Conservation (phyloP, 768 basidiomycete genomes). For the Crassisporium funariophilum region DNA sequence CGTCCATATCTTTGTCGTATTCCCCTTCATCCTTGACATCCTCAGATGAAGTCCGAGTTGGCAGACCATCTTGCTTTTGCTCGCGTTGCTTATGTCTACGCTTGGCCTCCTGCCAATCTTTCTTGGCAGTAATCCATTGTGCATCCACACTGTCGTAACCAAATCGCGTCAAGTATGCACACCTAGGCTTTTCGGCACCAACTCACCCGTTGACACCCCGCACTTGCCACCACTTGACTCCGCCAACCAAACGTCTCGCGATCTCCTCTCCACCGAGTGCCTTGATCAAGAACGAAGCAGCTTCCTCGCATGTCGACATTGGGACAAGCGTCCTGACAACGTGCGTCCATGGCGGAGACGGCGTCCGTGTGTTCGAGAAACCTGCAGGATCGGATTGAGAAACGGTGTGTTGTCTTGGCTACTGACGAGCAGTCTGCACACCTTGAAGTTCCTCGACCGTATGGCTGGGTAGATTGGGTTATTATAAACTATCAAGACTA, state of each 20-base stretch:
- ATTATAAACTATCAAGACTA: not conserved
- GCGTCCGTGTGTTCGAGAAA: conserved; percentile 81
- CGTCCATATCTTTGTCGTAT: conserved; percentile 76
- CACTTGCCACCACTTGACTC: conserved; percentile 98
- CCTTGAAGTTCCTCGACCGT: conserved; percentile 84
- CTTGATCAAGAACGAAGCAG: conserved; percentile 70
- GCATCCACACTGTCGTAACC: conserved; percentile 72
- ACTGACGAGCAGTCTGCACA: conserved; percentile 14
- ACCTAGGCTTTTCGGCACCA: conserved; percentile 6
- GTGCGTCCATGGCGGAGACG: conserved; percentile 83
- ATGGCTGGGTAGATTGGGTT: conserved; percentile 48
- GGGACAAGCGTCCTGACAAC: conserved; percentile 74
- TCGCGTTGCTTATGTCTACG: conserved; percentile 51
- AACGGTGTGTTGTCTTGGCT: not conserved
- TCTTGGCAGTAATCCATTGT: conserved; percentile 87
- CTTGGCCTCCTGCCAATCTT: conserved; percentile 77
- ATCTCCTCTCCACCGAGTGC: conserved; percentile 85
- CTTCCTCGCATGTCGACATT: conserved; percentile 71
- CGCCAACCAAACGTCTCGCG: conserved; percentile 74
- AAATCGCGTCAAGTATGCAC: conserved; percentile 6
- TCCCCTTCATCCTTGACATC: conserved; percentile 28
- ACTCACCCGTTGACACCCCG: conserved; percentile 76
- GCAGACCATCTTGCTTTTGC: conserved; percentile 16
- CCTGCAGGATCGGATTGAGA: conserved; percentile 27
- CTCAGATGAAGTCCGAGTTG: not conserved